Evolutionary conservation across 2,329 filamentous ascomycete species (phyloP).

Genomic region (Fulvia fulva): DNA sequence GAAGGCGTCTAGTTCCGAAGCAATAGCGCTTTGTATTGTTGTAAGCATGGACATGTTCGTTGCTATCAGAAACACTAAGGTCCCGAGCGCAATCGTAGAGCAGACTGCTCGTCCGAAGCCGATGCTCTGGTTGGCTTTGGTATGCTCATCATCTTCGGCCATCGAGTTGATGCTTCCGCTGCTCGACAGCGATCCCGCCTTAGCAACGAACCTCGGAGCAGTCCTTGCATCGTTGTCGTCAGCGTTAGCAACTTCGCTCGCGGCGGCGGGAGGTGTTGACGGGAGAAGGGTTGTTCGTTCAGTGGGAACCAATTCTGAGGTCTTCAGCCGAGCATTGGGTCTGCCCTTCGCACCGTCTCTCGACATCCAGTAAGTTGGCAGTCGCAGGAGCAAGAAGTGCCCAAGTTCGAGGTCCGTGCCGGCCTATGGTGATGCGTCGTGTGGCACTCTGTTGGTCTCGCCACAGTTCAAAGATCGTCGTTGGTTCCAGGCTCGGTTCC

Average conservation of each 20-base stretch:
- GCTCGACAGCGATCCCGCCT: background rate
- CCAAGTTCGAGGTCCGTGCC: no score
- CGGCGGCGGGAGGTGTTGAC: background rate
- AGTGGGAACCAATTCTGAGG: background rate
- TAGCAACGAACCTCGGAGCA: background rate
- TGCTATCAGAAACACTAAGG: slow-evolving; percentile 40
- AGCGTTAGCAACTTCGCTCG: background rate
- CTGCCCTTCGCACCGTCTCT: background rate
- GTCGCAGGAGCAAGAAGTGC: background rate
- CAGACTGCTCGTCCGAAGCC: slow-evolving; percentile 16
- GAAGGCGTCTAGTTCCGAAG: slow-evolving; percentile 69
- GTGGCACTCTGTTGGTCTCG: no score
- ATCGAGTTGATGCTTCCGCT: background rate
- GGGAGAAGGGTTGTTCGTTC: slow-evolving; percentile 4
- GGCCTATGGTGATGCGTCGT: no score
- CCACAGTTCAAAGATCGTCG: no score
- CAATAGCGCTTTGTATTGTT: slow-evolving; percentile 74
- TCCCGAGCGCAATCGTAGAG: slow-evolving; percentile 25
- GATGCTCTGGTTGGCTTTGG: slow-evolving; percentile 24
- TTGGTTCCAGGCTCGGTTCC: no score
- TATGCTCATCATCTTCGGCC: slow-evolving; percentile 10
- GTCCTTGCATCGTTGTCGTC: background rate
- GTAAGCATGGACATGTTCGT: slow-evolving; percentile 77
- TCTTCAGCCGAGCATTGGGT: background rate
- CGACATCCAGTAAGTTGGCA: background rate